Conservation (phyloP, 2,329 filamentous ascomycete genomes). For the Nannizzia gypsea region DNA sequence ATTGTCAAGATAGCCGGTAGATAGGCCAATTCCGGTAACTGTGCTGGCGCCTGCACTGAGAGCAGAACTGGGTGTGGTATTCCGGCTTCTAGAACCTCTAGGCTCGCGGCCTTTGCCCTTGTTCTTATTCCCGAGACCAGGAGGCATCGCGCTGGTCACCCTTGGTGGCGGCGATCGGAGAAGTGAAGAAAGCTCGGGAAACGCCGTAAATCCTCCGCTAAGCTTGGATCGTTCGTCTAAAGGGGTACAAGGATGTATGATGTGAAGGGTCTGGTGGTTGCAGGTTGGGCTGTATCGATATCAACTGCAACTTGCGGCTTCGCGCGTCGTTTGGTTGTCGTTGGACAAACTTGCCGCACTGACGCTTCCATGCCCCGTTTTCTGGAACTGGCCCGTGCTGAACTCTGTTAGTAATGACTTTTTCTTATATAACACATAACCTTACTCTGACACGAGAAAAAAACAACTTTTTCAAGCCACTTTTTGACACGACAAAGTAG, state of each 20-base stretch:
- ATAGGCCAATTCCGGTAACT: constrained; percentile 23
- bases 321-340: background rate
- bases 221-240: background rate
- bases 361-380: background rate
- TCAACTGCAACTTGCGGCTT: background rate
- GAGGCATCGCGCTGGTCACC: constrained; percentile 26
- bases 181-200: background rate
- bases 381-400: background rate
- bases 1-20: constrained; percentile 46
- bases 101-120: constrained; percentile 45
- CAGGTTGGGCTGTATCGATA: background rate
- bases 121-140: constrained; percentile 32
- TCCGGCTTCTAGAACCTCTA: constrained; percentile 47
- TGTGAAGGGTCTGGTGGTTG: background rate
- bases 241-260: background rate
- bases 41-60: constrained; percentile 37
- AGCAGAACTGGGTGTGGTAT: constrained; percentile 50
- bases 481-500: background rate
- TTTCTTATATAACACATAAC: background rate
- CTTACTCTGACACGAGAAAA: background rate
- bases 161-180: background rate
- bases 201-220: background rate
- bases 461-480: background rate
- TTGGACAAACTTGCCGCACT: constrained; percentile 1
- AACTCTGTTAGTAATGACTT: background rate